Evolutionary conservation across 352 stramenopile genomes (phyloP).

Genomic region (Blastocystis sp.): DNA sequence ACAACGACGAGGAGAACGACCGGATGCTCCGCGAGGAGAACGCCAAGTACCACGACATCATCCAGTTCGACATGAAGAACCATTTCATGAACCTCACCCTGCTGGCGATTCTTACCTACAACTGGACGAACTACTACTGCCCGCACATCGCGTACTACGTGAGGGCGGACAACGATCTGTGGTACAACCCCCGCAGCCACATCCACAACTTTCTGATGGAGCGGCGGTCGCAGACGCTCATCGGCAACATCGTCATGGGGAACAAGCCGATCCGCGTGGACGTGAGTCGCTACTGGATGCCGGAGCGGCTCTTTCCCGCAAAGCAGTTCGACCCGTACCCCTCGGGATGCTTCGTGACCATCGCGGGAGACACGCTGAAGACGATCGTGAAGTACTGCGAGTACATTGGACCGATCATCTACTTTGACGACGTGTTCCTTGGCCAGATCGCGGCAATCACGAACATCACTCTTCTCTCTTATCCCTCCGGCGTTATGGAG

Average conservation of each 20-base stretch:
- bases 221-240: slow-evolving; percentile 10
- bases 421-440: slow-evolving; percentile 62
- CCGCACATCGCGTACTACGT: slow-evolving; percentile 51
- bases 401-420: slow-evolving; percentile 57
- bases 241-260: slow-evolving; percentile 20
- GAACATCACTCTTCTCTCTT: slow-evolving; percentile 39
- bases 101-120: slow-evolving; percentile 53
- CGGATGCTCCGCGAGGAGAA: slow-evolving; percentile 45
- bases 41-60: slow-evolving; percentile 41
- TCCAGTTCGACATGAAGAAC: slow-evolving; percentile 63
- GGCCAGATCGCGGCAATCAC: slow-evolving; percentile 42
- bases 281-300: slow-evolving; percentile 40
- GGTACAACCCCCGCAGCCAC: slow-evolving; percentile 34
- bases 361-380: slow-evolving; percentile 16
- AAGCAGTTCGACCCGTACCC: slow-evolving; percentile 28
- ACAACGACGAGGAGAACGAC: slow-evolving; percentile 37
- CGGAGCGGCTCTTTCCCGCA: slow-evolving; percentile 20
- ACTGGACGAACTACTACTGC: slow-evolving; percentile 55
- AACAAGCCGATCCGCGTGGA: slow-evolving; percentile 60
- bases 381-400: slow-evolving; percentile 62
- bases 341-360: slow-evolving; percentile 50
- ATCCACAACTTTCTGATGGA: slow-evolving; percentile 44
- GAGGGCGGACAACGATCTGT: slow-evolving; percentile 48
- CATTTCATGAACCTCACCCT: slow-evolving; percentile 65
- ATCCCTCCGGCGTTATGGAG: slow-evolving; percentile 18